Evolutionary conservation across 768 basidiomycete genomes (phyloP), one percentile per base, ranked within the genome.

Genomic region (Psilocybe tampanensis): DNA sequence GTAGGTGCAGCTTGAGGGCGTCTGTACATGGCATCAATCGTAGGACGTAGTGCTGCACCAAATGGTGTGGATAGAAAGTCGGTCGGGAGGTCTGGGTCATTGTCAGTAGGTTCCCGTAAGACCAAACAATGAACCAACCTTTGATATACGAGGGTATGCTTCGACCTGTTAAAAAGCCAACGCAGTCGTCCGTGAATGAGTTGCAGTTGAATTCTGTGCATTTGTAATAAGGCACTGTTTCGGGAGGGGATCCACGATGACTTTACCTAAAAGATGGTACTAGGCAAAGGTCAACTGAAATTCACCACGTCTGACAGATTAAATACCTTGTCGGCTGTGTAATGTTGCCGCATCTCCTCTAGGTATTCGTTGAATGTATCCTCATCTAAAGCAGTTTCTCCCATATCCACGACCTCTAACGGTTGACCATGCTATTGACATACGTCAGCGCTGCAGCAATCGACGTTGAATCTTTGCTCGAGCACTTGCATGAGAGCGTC

Each of bases 21-120:
- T 21, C 83, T 75, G 72, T 85, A 97, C 94, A 96, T 94, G 45
- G 84, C 77, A 67, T 98, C 95, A 49, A 98, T 97, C 42, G 89
- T 94, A 1, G 95, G 95, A 0, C 90, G 86, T 44, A 98, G 80
- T 0, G 89, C 85, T 7, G 84, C 83, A 15, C 95, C 95, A 61
- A 97, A 93, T 0, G 93, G 92, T 0, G 93, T 95, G 0, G 92
- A 89, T 21, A 95, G 82, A 71, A 94, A 94, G 60, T 94, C 94
- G 8, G 84, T 82, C 11, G 87, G 93, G 2, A 90, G 79, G 59
- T 88, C 92, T 92, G 45, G 23, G 21, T 1, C 24, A 34, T 34
- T 15, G 23, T 26, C 48, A 44, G 19, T 9, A 24, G 44, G 19
- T 56, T 12, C 34, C 15, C 23, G 23, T 18, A 8, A 17, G 11